Base-by-base conservation (phyloP, 768 basidiomycete genomes). In the Kwoniella sp. region DNA sequence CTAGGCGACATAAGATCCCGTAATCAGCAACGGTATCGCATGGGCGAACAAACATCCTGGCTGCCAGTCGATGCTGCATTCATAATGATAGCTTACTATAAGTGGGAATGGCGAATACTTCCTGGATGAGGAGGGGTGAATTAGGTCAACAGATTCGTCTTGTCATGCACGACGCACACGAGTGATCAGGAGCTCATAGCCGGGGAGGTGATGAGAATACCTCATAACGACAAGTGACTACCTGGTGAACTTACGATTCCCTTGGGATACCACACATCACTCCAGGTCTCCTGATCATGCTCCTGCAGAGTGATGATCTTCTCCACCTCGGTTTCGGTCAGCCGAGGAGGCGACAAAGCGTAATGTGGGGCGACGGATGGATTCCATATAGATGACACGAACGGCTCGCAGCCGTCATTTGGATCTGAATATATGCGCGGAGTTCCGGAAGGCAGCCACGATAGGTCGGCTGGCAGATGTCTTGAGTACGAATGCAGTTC, bases 51-150 rank as follows among this genome's bases (percentile, higher is more conserved):
- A 19, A 10, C 15, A n/a, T n/a, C n/a, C n/a, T n/a, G n/a, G n/a
- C n/a, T n/a, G n/a, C n/a, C n/a, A n/a, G n/a, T n/a, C n/a, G n/a
- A n/a, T n/a, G n/a, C n/a, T n/a, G n/a, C n/a, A n/a, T n/a, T n/a
- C n/a, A n/a, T n/a, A n/a, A n/a, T n/a, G n/a, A 8, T 33, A 12
- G 26, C 62, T 57, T 22, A 64, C 62, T 54, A 33, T 64, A 64
- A 1, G 40, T 50, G 6, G 62, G 62, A 2, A 64, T 36, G 36
- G 62, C 62, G 30, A 50, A 64, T 9, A 64, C 49, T 53, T 44
- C 58, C 62, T 64, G 33, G 33, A 33, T 33, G 5, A 33, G 33
- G 13, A 33, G n/a, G n/a, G n/a, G n/a, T n/a, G n/a, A n/a, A n/a
- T n/a, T n/a, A n/a, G n/a, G n/a, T n/a, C n/a, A n/a, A n/a, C n/a